Conservation (phyloP, 805 yeast species). For the Ogataea pilisensis region DNA sequence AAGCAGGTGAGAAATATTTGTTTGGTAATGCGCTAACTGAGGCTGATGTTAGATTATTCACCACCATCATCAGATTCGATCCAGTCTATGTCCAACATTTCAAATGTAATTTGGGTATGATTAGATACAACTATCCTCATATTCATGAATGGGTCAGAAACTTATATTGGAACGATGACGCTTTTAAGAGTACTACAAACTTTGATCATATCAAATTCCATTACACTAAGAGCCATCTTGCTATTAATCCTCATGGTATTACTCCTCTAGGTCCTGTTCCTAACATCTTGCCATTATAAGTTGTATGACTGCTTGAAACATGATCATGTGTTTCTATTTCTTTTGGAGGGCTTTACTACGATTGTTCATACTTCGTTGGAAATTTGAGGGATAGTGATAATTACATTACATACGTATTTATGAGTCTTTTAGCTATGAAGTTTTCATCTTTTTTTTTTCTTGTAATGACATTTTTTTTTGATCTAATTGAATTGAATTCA, state of each 20-base stretch:
- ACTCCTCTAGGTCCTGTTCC: slow-evolving; percentile 90
- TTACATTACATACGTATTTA: no score
- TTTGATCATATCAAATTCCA: slow-evolving; percentile 90
- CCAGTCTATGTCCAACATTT: slow-evolving; percentile 93
- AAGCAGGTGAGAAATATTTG: slow-evolving; percentile 37
- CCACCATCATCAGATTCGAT: slow-evolving; percentile 88
- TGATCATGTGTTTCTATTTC: not conserved
- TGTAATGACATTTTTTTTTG: no score
- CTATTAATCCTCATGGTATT: slow-evolving; percentile 76
- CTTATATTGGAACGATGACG: slow-evolving; percentile 70
- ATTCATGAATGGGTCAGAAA: slow-evolving; percentile 77
- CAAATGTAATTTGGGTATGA: slow-evolving; percentile 83
- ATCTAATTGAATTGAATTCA: no score
- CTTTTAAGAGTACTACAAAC: slow-evolving; percentile 73
- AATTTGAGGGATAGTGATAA: no score
- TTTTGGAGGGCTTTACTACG: not conserved
- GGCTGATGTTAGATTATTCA: slow-evolving; percentile 82
- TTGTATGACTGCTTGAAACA: not conserved
- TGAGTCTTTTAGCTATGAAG: no score
- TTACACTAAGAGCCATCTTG: slow-evolving; percentile 80
- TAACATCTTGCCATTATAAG: slow-evolving; percentile 49
- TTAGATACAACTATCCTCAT: slow-evolving; percentile 73
- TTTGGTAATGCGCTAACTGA: slow-evolving; percentile 73
- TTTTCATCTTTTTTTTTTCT: no score
- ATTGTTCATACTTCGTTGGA: no score